Base-by-base conservation (phyloP, 495 filamentous ascomycete species). In the Penicillium odoratum region DNA sequence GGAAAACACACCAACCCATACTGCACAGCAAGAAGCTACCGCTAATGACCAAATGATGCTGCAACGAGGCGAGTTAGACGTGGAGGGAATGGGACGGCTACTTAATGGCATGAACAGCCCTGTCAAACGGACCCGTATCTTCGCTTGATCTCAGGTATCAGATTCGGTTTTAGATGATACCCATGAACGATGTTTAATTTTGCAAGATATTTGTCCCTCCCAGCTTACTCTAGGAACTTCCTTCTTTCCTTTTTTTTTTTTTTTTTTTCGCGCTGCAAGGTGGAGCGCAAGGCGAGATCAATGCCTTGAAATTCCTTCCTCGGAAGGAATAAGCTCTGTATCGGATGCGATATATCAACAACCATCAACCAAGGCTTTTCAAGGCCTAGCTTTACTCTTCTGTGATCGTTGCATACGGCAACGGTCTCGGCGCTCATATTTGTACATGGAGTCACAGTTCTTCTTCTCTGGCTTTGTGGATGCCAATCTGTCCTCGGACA, bases 221-320 rank as follows among this genome's bases (percentile, higher is more conserved):
- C 40, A 46, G n/a, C 59, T 53, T 55, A 55, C 46, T 13, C 25
- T 56, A n/a, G 26, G 26, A 4, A 60, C 33, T 50, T 57, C 15
- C 34, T 50, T 25, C 16, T 50, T 50, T 1, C 30, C 7, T 40
- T 56, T 30, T 42, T 38, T 9, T 45, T 62, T 51, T 48, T n/a
- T 36, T 21, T 29, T 34, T 30, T 59, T 78, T 79, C 78, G 78
- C 78, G 71, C 74, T 73, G 75, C 69, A 74, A 81, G 80, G 80
- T 83, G 78, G 80, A 82, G 80, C 78, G 69, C 76, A 76, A 80
- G 79, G 75, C 74, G 77, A 82, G 79, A 59, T 67, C 69, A 67
- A 77, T 81, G 73, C 78, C 80, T 76, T 80, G 76, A 79, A 78
- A 77, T 78, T 73, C 71, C 67, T 71, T 66, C 62, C 59, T 51